Evolutionary conservation across 2,329 filamentous ascomycete species (phyloP).

Genomic region (Diplodia intermedia): DNA sequence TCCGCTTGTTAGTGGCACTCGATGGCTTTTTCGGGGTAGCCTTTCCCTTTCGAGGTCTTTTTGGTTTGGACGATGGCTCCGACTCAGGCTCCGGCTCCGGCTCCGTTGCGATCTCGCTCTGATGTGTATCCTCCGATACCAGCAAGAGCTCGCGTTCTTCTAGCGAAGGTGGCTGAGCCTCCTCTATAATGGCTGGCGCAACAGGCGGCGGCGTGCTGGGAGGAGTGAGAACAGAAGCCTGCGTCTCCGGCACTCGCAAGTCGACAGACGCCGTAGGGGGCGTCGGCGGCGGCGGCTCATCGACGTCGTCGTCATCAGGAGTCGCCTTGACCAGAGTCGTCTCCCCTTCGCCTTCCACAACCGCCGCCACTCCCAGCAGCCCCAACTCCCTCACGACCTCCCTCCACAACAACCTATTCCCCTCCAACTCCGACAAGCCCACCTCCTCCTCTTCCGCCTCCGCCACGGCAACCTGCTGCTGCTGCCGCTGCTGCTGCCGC

Average conservation of each 20-base stretch:
- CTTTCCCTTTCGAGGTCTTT: background rate
- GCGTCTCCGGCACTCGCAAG: too few relatives aligned
- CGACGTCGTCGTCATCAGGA: background rate
- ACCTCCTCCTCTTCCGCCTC: background rate
- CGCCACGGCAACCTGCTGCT: background rate
- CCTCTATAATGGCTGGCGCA: background rate
- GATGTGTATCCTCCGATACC: background rate
- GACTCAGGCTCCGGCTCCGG: background rate
- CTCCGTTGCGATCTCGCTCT: background rate
- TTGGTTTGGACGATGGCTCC: background rate
- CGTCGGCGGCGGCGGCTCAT: background rate
- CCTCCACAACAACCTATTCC: background rate
- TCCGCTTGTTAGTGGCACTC: background rate
- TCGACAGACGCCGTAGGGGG: background rate
- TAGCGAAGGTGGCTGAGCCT: too few relatives aligned
- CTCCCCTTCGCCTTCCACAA: background rate
- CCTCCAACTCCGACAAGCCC: background rate
- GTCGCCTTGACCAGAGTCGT: background rate
- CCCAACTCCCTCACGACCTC: background rate
- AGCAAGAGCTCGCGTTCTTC: background rate
- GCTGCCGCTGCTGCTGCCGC: too few relatives aligned
- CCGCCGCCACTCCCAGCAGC: background rate
- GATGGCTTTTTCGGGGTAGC: background rate
- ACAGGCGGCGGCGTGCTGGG: background rate
- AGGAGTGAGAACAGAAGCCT: background rate